These are phyloP conservation scores for Talaromyces rugulosus DNA, from an alignment of 2,329 filamentous ascomycete species.

Conservation along the genomic window DNA sequence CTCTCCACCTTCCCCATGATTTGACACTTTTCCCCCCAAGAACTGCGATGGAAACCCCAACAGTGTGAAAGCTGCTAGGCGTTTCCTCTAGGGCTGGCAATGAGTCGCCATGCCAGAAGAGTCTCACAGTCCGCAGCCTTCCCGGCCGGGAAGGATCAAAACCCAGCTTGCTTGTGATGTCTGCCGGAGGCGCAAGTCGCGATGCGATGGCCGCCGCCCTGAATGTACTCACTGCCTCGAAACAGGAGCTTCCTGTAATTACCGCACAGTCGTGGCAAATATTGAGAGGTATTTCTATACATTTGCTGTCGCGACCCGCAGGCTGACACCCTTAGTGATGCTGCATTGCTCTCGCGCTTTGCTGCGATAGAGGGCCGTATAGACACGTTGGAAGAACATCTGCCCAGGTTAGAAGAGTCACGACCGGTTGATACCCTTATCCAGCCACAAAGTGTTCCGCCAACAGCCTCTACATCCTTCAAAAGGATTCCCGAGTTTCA, in stretches of 20 bases:
- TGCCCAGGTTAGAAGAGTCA: background rate
- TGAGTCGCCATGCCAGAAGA: background rate
- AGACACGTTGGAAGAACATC: background rate
- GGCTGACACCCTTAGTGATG: background rate
- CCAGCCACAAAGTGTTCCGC: background rate
- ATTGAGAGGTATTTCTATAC: background rate
- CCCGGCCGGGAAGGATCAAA: background rate
- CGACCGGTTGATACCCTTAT: background rate
- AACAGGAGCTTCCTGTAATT: background rate
- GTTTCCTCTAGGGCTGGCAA: background rate
- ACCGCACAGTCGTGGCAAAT: background rate
- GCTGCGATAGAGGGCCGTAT: background rate
- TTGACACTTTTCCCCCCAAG: no score
- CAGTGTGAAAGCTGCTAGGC: no score
- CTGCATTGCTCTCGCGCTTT: background rate
- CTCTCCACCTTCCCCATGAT: no score
- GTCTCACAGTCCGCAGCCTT: background rate
- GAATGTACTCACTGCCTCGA: background rate
- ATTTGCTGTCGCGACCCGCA: no score
- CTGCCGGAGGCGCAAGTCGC: background rate
- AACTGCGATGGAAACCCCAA: no score
- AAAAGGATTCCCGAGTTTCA: conserved; percentile 1
- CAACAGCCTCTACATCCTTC: background rate
- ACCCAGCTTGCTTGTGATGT: background rate
- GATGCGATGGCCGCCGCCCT: background rate